Conservation (phyloP, 176 grass and related monocot species). For the Carex cristatella region DNA sequence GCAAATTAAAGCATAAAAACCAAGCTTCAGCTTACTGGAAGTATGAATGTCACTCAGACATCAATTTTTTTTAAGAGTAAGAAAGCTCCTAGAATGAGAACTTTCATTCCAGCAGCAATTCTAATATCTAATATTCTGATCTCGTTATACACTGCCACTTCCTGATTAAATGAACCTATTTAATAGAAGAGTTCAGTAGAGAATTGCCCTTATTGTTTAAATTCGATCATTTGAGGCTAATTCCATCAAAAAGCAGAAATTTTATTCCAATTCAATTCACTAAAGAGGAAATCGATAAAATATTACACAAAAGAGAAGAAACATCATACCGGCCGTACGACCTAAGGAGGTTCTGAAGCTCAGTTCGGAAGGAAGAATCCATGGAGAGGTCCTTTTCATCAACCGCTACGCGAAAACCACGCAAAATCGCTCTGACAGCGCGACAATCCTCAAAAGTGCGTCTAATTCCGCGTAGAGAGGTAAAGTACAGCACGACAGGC, state of each 20-base stretch:
- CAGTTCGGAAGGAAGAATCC: slow-evolving; percentile 68
- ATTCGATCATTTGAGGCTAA: neutral
- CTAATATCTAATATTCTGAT: neutral
- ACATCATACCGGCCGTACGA: slow-evolving; percentile 21
- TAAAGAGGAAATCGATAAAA: neutral
- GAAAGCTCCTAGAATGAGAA: neutral
- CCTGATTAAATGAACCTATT: neutral
- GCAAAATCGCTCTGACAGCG: slow-evolving; percentile 67
- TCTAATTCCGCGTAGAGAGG: slow-evolving; percentile 80
- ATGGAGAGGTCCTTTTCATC: slow-evolving; percentile 90
- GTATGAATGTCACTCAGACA: neutral
- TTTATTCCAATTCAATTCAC: neutral
- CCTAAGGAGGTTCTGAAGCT: slow-evolving; percentile 61
- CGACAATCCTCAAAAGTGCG: slow-evolving; percentile 81
- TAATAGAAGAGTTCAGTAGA: neutral
- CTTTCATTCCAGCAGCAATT: neutral
- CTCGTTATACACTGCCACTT: neutral
- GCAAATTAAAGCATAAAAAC: neutral
- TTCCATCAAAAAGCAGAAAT: neutral
- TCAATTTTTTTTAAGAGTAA: neutral
- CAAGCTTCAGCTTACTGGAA: neutral
- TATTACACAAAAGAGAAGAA: neutral
- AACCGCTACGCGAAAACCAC: slow-evolving; percentile 66
- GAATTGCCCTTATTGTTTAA: neutral
- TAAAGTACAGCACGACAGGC: slow-evolving; percentile 76